Percentiles rank a stretch among this genome's conserved stretches.
phyloP scores from a whole-genome alignment of 1,284 basidiomycete genomes.

The Gastroboletus turbinatus region DNA sequence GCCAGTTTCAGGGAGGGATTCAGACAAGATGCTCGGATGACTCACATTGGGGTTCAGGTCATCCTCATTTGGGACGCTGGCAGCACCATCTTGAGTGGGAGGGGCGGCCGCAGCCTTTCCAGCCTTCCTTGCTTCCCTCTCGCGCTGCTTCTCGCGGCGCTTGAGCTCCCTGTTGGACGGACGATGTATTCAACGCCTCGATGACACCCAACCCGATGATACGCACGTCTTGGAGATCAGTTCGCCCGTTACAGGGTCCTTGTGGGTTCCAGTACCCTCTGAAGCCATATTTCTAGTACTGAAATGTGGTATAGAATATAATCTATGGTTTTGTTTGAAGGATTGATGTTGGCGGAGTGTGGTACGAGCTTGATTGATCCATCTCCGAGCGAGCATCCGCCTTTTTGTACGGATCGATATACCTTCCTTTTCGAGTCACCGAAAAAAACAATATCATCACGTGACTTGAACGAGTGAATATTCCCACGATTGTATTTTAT shows the following conservation, averaged over 20 bases:
- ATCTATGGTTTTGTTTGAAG: neutral
- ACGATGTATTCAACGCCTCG: constrained; percentile 29
- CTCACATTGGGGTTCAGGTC: constrained; percentile 79
- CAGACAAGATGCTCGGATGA: constrained; percentile 8
- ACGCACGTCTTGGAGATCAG: constrained; percentile 92
- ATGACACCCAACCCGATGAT: constrained; percentile 10
- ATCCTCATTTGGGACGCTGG: constrained; percentile 59
- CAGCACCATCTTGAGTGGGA: constrained; percentile 36
- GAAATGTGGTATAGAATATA: constrained; percentile 2
- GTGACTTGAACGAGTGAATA: neutral
- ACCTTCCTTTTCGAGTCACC: constrained; percentile 29
- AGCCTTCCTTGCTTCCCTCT: constrained; percentile 84
- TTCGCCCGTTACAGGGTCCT: constrained; percentile 90
- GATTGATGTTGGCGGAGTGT: constrained; percentile 11
- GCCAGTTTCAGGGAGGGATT: neutral
- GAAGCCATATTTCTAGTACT: constrained; percentile 47
- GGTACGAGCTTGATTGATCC: constrained; percentile 11
- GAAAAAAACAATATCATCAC: constrained; percentile 10
- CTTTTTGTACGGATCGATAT: constrained; percentile 29
- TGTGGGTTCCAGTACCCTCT: constrained; percentile 56
- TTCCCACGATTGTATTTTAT: constrained; percentile 7
- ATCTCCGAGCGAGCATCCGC: constrained; percentile 31
- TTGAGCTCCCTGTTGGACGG: constrained; percentile 77
- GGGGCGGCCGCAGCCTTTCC: constrained; percentile 62
- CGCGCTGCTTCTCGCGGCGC: constrained; percentile 83